Conservation (phyloP, 345 rosid genomes). For the Eucalyptus globulus region DNA sequence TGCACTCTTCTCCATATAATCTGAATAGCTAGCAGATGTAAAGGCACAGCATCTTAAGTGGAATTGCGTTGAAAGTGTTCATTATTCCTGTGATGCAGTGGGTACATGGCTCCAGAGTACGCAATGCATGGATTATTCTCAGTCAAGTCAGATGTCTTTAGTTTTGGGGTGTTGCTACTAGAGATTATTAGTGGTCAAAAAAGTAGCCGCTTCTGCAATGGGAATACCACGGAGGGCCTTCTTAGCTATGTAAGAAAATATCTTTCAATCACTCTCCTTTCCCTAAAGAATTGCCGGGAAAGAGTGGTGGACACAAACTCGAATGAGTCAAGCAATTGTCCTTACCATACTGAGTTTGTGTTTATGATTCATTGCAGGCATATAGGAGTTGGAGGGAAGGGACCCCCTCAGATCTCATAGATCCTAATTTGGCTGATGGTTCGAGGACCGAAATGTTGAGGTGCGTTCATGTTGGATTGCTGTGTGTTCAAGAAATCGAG, state of each 20-base stretch:
- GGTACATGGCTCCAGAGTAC: background rate
- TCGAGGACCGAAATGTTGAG: background rate
- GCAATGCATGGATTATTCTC: background rate
- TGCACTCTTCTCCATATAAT: background rate
- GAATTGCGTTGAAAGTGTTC: background rate
- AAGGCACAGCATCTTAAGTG: background rate
- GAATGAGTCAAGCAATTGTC: background rate
- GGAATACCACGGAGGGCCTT: background rate
- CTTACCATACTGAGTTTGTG: background rate
- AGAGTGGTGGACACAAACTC: background rate
- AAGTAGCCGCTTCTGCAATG: background rate
- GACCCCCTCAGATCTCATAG: background rate
- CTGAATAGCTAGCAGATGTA: background rate
- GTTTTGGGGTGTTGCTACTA: background rate
- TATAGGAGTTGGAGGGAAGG: background rate
- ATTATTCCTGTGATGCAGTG: background rate
- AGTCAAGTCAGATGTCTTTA: background rate
- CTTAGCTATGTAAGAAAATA: background rate
- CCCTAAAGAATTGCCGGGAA: background rate
- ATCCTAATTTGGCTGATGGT: background rate
- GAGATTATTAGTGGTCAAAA: background rate
- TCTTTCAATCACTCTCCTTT: background rate
- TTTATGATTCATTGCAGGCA: background rate
- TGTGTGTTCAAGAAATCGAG: background rate
- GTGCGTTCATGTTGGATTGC: background rate